Base-by-base conservation (phyloP, 2,329 filamentous ascomycete genomes). In the Chalaropsis ovoidea region DNA sequence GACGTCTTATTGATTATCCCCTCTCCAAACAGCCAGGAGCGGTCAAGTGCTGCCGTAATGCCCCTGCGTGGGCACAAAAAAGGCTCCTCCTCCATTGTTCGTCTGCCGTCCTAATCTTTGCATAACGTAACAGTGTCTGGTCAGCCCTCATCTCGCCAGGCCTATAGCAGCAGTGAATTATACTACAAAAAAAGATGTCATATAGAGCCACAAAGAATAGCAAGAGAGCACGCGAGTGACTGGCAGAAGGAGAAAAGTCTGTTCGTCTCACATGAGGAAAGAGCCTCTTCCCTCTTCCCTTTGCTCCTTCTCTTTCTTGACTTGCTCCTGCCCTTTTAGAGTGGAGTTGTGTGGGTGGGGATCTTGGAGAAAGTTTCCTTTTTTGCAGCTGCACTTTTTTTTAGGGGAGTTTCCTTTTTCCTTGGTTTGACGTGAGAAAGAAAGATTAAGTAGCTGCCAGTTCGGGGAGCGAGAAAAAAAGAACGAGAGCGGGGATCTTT, bases 151-250 rank as follows among this genome's bases (percentile, higher is more conserved):
- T 56, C 52, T 56, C 22, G 52, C 52, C 22, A 31, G 27, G 17
- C 52, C 52, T 56, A 56, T 56, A 56, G n/a, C 52, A 31, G 10
- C 6, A 19, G 10, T 31, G 13, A 27, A 56, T 24, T 56, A 52
- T 52, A 24, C 19, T 13, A 22, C 47, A 22, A 24, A 52, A 24
- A 22, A 56, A 19, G 52, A 56, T 19, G 24, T 56, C 27, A 27
- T 56, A 56, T 27, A 35, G 22, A 31, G 11, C 42, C 7, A 15
- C 3, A 43, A 56, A 56, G 13, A 31, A 31, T 5, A 31, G 24
- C 52, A 35, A 35, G 52, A 56, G 15, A 15, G 52, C 52, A 56
- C 24, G 52, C 52, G 24, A 56, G 52, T 35, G 52, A 35, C 52
- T 35, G 42, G 27, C 13, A 35, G 10, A 17, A 17, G 15, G 24